phyloP scores from a whole-genome alignment of 2,329 filamentous ascomycete genomes.

The Xylariomycetidae sp. region DNA sequence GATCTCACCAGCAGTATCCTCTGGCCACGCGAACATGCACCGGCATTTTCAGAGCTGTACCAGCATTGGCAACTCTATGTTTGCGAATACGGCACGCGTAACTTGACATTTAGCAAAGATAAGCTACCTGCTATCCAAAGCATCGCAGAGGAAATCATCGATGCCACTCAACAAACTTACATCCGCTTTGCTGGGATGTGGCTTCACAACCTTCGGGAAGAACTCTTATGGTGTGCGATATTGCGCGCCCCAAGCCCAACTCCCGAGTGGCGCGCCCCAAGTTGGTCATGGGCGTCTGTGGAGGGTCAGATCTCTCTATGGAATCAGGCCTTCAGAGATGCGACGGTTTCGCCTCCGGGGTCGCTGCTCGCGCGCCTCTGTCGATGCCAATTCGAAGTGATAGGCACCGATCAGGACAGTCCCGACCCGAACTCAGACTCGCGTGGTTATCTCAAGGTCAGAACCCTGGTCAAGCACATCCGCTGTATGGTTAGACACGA shows the following conservation, averaged over 20 bases:
- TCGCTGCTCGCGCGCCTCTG: constrained; percentile 5
- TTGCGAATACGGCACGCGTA: constrained; percentile 8
- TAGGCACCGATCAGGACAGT: constrained; percentile 4
- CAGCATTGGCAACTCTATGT: constrained; percentile 10
- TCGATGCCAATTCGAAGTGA: constrained; percentile 5
- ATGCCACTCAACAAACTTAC: constrained; percentile 6
- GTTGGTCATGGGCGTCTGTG: constrained; percentile 14
- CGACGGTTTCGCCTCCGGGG: not conserved
- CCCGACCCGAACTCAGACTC: constrained; percentile 1
- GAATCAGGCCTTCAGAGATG: constrained; percentile 6
- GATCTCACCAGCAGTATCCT: constrained; percentile 6
- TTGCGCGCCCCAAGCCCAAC: constrained; percentile 3
- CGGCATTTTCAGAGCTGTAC: constrained; percentile 2
- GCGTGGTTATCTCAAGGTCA: constrained; percentile 9
- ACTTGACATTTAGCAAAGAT: constrained; percentile 7
- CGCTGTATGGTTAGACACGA: too few species aligned
- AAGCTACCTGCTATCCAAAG: constrained; percentile 13
- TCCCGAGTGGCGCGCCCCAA: constrained; percentile 10
- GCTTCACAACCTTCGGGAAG: constrained; percentile 6
- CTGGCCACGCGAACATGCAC: constrained; percentile 7
- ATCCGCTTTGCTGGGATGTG: constrained; percentile 12
- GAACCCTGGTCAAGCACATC: constrained; percentile 5
- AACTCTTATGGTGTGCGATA: constrained; percentile 8
- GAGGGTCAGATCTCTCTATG: constrained; percentile 10
- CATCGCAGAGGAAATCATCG: constrained; percentile 9